Percentiles rank a stretch among this genome's conserved stretches.
These are phyloP conservation scores for Corymbia maculata DNA, from an alignment of 345 rosid genomes.

Conservation along the genomic window DNA sequence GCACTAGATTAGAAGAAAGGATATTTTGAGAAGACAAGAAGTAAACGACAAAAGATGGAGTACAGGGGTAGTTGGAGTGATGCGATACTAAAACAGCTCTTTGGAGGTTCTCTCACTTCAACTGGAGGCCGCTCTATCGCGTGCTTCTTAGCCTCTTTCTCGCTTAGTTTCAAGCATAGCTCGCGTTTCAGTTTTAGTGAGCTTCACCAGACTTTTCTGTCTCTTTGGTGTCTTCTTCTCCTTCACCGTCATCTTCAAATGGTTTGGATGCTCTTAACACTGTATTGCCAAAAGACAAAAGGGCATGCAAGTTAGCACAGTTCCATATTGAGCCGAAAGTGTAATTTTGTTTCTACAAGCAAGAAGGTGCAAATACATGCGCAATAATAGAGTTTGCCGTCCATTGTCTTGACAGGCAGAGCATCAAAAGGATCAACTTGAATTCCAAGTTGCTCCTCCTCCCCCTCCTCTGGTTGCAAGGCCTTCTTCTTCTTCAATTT, in stretches of 20 bases:
- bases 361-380: constrained; percentile 15
- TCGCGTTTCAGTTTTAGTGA: constrained; percentile 72
- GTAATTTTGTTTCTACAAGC: background rate
- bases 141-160: constrained; percentile 65
- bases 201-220: constrained; percentile 12
- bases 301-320: background rate
- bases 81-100: constrained; percentile 61
- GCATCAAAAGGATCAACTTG: constrained; percentile 65
- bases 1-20: background rate
- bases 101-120: constrained; percentile 47
- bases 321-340: background rate
- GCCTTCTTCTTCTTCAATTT: constrained; percentile 29
- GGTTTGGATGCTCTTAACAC: constrained; percentile 5
- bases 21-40: background rate
- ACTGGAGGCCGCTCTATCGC: constrained; percentile 31
- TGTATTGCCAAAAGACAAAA: constrained; percentile 19
- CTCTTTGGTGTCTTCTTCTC: constrained; percentile 9
- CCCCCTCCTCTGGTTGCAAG: constrained; percentile 19
- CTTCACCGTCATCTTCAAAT: constrained; percentile 11
- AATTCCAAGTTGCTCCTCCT: constrained; percentile 17
- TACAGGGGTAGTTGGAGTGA: background rate
- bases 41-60: background rate
- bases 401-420: constrained; percentile 73
- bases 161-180: constrained; percentile 57
- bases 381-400: constrained; percentile 56